These are phyloP conservation scores for Rugosomyces carneus DNA, from an alignment of 1,284 basidiomycete species.

Conservation along the genomic window DNA sequence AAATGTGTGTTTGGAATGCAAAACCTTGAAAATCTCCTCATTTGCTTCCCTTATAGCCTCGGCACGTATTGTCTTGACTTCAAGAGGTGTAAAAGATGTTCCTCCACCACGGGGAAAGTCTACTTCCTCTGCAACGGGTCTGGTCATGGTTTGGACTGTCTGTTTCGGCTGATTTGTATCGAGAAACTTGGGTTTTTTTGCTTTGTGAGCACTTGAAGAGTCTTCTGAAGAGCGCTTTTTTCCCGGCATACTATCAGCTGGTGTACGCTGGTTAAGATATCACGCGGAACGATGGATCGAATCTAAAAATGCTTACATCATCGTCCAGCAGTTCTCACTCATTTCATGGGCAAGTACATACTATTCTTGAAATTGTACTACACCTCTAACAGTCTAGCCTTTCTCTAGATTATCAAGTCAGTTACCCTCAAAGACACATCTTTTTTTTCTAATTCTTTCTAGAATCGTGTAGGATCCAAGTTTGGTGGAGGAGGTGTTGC, in stretches of 20 bases:
- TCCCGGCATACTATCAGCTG: slow-evolving; percentile 28
- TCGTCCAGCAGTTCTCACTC: slow-evolving; percentile 4
- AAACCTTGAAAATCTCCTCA: slow-evolving; percentile 67
- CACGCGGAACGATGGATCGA: slow-evolving; percentile 13
- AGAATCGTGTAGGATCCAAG: slow-evolving; percentile 95
- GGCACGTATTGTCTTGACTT: slow-evolving; percentile 80
- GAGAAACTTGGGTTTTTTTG: slow-evolving; percentile 46
- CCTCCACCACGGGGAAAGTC: slow-evolving; percentile 94
- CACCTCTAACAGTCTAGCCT: slow-evolving; percentile 12
- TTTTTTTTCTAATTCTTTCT: slow-evolving; percentile 12
- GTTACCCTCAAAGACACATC: slow-evolving; percentile 5
- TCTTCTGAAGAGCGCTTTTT: slow-evolving; percentile 61
- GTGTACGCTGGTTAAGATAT: no score
- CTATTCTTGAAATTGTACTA: neutral
- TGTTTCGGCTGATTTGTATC: slow-evolving; percentile 18
- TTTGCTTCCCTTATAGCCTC: slow-evolving; percentile 86
- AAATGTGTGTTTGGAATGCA: slow-evolving; percentile 12
- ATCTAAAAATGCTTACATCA: slow-evolving; percentile 20
- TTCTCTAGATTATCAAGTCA: slow-evolving; percentile 39
- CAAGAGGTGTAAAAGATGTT: slow-evolving; percentile 80
- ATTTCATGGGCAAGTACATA: slow-evolving; percentile 28
- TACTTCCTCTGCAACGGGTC: slow-evolving; percentile 65
- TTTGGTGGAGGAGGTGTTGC: slow-evolving; percentile 95
- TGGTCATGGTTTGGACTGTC: slow-evolving; percentile 18
- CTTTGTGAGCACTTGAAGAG: slow-evolving; percentile 35